These are phyloP conservation scores for Fusarium miscanthi DNA, from an alignment of 2,329 filamentous ascomycete genomes.

Conservation along the genomic window DNA sequence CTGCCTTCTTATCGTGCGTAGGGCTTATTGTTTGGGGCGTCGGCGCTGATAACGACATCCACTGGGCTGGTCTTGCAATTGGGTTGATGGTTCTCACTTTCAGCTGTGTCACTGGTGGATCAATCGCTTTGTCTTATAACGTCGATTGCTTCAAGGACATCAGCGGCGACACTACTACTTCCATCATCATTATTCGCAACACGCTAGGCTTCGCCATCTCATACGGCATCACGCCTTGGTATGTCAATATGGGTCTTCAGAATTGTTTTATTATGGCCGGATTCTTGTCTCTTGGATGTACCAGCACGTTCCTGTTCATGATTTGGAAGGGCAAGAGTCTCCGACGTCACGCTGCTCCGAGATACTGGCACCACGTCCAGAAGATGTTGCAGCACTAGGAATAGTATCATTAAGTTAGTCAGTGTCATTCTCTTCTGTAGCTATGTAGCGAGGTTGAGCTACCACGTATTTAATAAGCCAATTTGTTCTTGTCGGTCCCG, in stretches of 20 bases:
- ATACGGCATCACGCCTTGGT: background rate
- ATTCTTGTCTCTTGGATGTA: background rate
- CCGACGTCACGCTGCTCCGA: background rate
- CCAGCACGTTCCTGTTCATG: background rate
- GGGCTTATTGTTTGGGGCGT: background rate
- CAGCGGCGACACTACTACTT: background rate
- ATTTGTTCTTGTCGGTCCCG: background rate
- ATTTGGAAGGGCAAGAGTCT: background rate
- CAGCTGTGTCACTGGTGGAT: background rate
- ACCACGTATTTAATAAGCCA: background rate
- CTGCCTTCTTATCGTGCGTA: background rate
- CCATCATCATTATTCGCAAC: background rate
- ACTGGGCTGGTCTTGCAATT: background rate
- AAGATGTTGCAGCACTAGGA: background rate
- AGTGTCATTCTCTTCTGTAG: background rate
- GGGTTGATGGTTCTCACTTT: background rate
- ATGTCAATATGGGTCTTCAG: background rate
- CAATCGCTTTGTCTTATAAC: background rate
- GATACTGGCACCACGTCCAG: background rate
- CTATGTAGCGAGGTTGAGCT: background rate
- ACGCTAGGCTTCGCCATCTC: background rate
- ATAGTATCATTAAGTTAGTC: too few relatives aligned
- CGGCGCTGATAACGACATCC: background rate
- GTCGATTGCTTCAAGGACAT: slow-evolving; percentile 8
- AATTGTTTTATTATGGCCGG: background rate